Evolutionary conservation across 306 rosid species (phyloP).

Genomic region (Vigna reflexopilosa): DNA sequence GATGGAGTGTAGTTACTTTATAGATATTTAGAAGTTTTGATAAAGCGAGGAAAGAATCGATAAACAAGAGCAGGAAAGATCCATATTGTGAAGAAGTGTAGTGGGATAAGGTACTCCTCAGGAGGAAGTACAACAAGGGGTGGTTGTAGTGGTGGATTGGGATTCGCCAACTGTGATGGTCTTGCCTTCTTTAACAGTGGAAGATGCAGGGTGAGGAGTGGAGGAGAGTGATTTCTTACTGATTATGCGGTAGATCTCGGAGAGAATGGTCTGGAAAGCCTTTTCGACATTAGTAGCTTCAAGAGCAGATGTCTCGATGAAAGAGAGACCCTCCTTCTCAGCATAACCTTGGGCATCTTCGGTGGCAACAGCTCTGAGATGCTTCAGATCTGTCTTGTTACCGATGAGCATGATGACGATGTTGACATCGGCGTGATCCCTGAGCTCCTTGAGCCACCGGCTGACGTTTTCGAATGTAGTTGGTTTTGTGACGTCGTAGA

Average conservation of each 20-base stretch:
- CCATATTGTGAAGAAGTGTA: no score
- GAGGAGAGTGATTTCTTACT: constrained; percentile 86
- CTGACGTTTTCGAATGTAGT: constrained; percentile 84
- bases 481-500: constrained; percentile 85
- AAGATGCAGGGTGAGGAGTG: constrained; percentile 51
- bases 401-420: constrained; percentile 91
- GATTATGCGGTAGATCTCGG: constrained; percentile 78
- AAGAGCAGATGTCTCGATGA: constrained; percentile 94
- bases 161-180: constrained; percentile 67
- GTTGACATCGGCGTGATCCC: constrained; percentile 93
- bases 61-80: no score
- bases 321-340: constrained; percentile 85
- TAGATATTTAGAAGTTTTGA: neutral
- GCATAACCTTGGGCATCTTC: constrained; percentile 93
- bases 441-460: constrained; percentile 94
- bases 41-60: neutral
- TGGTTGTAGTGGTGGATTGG: constrained; percentile 63
- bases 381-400: constrained; percentile 93
- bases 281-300: constrained; percentile 88
- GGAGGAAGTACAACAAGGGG: constrained; percentile 77
- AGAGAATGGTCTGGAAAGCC: constrained; percentile 88
- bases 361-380: constrained; percentile 83
- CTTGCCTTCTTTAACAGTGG: constrained; percentile 71
- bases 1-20: neutral
- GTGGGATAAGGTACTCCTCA: no score